A percentile compares a stretch with the other conserved stretches of the same genome.
Evolutionary conservation across 345 rosid species (phyloP).

Genomic region (Camelina laxa): DNA sequence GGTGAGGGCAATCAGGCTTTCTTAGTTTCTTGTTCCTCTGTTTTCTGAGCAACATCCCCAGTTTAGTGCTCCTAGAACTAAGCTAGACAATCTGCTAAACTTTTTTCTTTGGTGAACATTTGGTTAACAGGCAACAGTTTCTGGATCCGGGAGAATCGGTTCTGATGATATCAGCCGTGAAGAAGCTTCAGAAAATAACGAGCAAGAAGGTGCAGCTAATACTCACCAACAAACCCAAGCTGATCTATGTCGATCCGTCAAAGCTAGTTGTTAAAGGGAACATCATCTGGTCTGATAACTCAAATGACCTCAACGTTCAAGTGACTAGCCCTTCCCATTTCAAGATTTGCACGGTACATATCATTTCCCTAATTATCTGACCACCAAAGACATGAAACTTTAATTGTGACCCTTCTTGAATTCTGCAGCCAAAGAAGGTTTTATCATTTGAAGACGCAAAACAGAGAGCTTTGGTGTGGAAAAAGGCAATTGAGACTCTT

Average conservation of each 20-base stretch:
- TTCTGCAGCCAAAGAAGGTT: conserved; percentile 90
- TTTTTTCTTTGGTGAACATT: not conserved
- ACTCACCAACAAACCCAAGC: conserved; percentile 88
- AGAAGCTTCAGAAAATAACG: conserved; percentile 79
- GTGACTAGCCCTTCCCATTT: conserved; percentile 76
- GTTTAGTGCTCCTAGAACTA: not conserved
- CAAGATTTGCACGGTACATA: conserved; percentile 80
- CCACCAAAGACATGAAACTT: not conserved
- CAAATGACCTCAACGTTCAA: conserved; percentile 73
- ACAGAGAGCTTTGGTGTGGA: conserved; percentile 93
- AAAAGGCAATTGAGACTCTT: conserved; percentile 90
- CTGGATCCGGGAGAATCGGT: conserved; percentile 90
- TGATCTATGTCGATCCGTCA: conserved; percentile 83
- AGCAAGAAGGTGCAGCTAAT: conserved; percentile 97
- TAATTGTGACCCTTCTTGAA: conserved; percentile 12
- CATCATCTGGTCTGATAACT: conserved; percentile 86
- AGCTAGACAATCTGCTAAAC: not conserved
- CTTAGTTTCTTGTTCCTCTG: conserved; percentile 5
- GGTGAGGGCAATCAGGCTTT: conserved; percentile 52
- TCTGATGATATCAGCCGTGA: conserved; percentile 89
- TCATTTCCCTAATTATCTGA: not conserved
- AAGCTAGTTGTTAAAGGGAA: conserved; percentile 77
- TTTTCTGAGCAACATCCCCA: not conserved
- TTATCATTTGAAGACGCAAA: conserved; percentile 88
- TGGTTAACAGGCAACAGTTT: conserved; percentile 80